A percentile compares a stretch with the other conserved stretches of the same genome.
These are phyloP conservation scores for Pythium biforme DNA, from an alignment of 352 stramenopile genomes.

Conservation along the genomic window DNA sequence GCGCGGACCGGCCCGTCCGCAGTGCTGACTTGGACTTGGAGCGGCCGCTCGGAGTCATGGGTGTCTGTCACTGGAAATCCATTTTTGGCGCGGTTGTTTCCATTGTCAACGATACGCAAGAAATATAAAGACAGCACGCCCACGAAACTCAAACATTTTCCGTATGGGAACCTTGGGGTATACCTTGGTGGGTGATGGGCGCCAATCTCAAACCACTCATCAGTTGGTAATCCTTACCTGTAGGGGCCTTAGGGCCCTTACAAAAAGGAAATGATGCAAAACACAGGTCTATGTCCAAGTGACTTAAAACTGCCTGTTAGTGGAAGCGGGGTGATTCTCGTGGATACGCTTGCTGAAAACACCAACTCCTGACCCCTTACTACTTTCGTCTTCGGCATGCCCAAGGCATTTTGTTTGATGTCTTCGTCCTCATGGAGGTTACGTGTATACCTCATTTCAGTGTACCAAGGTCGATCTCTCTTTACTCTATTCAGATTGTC, in stretches of 20 bases:
- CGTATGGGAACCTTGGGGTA: slow-evolving; percentile 5
- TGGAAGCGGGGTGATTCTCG: slow-evolving; percentile 78
- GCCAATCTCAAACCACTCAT: slow-evolving; percentile 48
- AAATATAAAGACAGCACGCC: neutral
- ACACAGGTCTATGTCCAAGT: slow-evolving; percentile 74
- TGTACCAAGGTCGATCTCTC: too few relatives aligned
- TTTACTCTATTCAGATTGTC: too few relatives aligned
- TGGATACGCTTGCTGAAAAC: slow-evolving; percentile 64
- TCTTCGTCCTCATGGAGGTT: too few relatives aligned
- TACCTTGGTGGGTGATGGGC: slow-evolving; percentile 3
- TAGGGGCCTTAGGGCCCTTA: slow-evolving; percentile 60
- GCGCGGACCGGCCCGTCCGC: neutral
- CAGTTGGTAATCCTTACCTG: slow-evolving; percentile 86
- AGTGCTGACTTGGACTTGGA: neutral
- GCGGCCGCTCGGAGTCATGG: neutral
- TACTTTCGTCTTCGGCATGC: too few relatives aligned
- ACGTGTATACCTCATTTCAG: too few relatives aligned
- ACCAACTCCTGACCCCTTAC: slow-evolving; percentile 13
- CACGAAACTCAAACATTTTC: neutral
- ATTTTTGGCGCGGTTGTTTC: slow-evolving; percentile 2
- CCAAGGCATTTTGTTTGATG: too few relatives aligned
- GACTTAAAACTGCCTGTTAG: slow-evolving; percentile 74
- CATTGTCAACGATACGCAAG: neutral
- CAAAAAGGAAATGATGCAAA: slow-evolving; percentile 85
- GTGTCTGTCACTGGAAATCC: too few relatives aligned